phyloP scores from a whole-genome alignment of 352 stramenopile species.

The Globisporangium acanthophoron region DNA sequence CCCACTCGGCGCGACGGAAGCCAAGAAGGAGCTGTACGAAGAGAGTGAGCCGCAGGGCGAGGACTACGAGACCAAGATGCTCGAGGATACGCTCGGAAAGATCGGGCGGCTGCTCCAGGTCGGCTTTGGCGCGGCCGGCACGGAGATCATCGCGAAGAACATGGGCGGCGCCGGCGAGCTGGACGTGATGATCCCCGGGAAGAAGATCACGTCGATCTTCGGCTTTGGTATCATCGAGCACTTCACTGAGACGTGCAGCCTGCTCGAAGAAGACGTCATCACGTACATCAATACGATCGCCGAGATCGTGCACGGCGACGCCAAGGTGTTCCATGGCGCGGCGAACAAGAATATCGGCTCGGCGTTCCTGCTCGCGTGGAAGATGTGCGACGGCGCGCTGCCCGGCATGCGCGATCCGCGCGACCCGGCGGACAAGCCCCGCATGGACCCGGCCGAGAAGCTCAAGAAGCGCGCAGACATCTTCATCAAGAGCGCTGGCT shows the following conservation, averaged over 20 bases:
- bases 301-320: conserved; percentile 93
- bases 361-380: conserved; percentile 94
- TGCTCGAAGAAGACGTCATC: conserved; percentile 94
- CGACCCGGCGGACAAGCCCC: conserved; percentile 64
- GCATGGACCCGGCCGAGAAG: conserved; percentile 65
- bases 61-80: conserved; percentile 95
- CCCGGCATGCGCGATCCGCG: conserved; percentile 81
- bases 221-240: conserved; percentile 95
- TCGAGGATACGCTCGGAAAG: conserved; percentile 93
- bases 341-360: conserved; percentile 97
- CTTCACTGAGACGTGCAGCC: conserved; percentile 92
- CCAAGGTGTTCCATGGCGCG: conserved; percentile 91
- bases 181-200: conserved; percentile 96
- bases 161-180: conserved; percentile 90
- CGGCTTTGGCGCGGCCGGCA: conserved; percentile 96
- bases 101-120: conserved; percentile 95
- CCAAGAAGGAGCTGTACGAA: conserved; percentile 72
- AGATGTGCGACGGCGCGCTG: conserved; percentile 90
- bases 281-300: conserved; percentile 98
- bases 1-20: conserved; percentile 58
- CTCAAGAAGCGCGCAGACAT: conserved; percentile 55
- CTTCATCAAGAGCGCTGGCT: conserved; percentile 51
- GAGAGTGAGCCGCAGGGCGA: conserved; percentile 56
- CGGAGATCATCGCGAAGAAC: conserved; percentile 98
- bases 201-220: conserved; percentile 96